Base-by-base conservation (phyloP, 371 early-diverging fungal species). In the Rhizomucor miehei region DNA sequence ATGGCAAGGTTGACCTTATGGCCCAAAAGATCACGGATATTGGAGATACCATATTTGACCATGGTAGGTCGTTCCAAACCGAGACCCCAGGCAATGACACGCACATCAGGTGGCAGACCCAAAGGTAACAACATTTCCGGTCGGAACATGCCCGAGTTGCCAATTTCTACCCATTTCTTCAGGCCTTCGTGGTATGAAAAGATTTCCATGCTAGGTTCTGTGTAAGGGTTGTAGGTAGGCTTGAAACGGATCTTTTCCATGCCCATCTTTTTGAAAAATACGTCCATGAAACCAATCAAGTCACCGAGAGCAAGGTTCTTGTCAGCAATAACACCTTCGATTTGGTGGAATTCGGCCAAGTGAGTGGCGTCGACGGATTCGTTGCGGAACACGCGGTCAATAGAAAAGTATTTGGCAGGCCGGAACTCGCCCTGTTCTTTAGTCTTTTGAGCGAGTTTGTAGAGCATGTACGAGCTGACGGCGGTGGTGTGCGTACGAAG, bases 161-260 rank as follows among this genome's bases (percentile, higher is more conserved):
- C 99, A 48, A 99, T 91, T 77, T 99, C 99, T 50, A 99, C 95
- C 98, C 99, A 99, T 74, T 89, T 88, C 57, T 89, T 84, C 62
- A 99, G 82, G 29, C 94, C 94, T 64, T 77, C 90, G 72, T 99
- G 99, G 81, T 93, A 99, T 40, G 99, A 94, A 83, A 99, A 99
- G 66, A 99, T 96, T 69, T 99, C 99, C 97, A 99, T 91, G 59
- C 91, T 91, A 43, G 99, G 99, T 76, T 99, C 99, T 37, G 99
- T 99, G 82, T 99, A 99, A 51, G 99, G 99, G 79, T 99, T 99
- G 82, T 94, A 99, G 12, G 99, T 97, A 39, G 99, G 99, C 87
- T 99, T 99, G 90, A 99, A 99, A 61, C 95, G 91, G 51, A 99
- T 88, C 64, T 94, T 92, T 41, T 86, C 82, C 58, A 97, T 86